A percentile compares a stretch with the other conserved stretches of the same genome.
Conservation (phyloP, 2,329 filamentous ascomycete species). For the Verticillium nubilum region DNA sequence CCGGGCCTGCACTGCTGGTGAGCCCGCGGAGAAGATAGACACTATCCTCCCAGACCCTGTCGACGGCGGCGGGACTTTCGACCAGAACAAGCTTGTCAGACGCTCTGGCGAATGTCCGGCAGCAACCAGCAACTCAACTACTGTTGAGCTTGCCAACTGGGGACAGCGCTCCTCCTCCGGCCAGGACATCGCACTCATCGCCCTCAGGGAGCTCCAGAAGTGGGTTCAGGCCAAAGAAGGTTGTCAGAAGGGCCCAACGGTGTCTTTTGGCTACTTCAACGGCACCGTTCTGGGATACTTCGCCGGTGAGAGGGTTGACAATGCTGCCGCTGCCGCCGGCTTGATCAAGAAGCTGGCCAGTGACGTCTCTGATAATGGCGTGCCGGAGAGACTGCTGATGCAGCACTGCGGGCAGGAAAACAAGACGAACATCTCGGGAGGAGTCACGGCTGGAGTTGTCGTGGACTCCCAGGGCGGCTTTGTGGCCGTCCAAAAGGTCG, state of each 20-base stretch:
- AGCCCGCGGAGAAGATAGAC: neutral
- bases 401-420: constrained; percentile 4
- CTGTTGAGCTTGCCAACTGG: neutral
- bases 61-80: neutral
- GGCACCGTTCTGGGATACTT: neutral
- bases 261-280: neutral
- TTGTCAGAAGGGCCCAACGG: neutral
- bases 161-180: neutral
- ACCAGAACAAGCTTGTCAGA: neutral
- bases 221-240: neutral
- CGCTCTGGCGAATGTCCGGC: neutral
- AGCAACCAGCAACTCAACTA: neutral
- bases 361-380: neutral
- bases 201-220: neutral
- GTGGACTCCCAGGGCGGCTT: neutral
- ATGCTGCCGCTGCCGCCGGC: neutral
- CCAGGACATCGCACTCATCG: too few species aligned
- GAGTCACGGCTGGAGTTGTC: neutral
- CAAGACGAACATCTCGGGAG: neutral
- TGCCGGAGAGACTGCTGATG: too few species aligned
- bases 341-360: neutral
- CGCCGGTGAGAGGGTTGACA: neutral
- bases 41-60: neutral
- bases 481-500: neutral
- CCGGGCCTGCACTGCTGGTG: neutral